Conservation (phyloP, 2,329 filamentous ascomycete genomes). For the Cyphellophora europaea region DNA sequence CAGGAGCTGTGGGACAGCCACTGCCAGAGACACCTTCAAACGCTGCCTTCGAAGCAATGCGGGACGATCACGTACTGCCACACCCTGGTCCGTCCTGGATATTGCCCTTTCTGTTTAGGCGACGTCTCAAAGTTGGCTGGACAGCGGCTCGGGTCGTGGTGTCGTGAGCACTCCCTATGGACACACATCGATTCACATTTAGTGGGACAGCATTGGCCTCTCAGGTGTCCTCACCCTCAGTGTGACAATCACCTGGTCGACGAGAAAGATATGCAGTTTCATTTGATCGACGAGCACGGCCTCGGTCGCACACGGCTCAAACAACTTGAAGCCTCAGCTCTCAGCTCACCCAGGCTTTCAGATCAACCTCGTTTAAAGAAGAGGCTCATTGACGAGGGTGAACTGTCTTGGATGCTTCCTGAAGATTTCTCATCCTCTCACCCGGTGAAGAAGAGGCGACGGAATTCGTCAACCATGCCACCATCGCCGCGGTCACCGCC, state of each 20-base stretch:
- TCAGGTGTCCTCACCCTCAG: constrained; percentile 2
- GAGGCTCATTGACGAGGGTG: background rate
- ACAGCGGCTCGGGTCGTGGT: constrained; percentile 6
- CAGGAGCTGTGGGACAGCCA: constrained; percentile 8
- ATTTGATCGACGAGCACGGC: constrained; percentile 5
- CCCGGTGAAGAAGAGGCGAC: constrained; percentile 1
- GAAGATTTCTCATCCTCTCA: background rate
- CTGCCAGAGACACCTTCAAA: constrained; percentile 9
- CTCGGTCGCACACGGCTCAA: constrained; percentile 2
- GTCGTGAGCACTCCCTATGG: constrained; percentile 5
- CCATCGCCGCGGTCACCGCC: background rate
- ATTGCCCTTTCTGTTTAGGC: constrained; percentile 7
- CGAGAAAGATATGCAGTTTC: constrained; percentile 2
- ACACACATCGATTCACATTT: constrained; percentile 4
- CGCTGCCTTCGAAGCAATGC: constrained; percentile 7
- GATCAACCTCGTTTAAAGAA: background rate
- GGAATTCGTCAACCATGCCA: background rate
- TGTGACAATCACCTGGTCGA: constrained; percentile 1
- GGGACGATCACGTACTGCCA: constrained; percentile 11
- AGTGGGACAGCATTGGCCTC: constrained; percentile 2
- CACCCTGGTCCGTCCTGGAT: constrained; percentile 9
- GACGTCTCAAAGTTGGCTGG: background rate
- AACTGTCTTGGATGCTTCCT: constrained; percentile 1
- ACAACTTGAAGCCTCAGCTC: background rate
- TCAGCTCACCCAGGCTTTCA: background rate